Evolutionary conservation across 192 early-diverging fungal genomes (phyloP), one percentile per base, ranked within the genome.

Genomic region (Gaertneriomyces sp.): DNA sequence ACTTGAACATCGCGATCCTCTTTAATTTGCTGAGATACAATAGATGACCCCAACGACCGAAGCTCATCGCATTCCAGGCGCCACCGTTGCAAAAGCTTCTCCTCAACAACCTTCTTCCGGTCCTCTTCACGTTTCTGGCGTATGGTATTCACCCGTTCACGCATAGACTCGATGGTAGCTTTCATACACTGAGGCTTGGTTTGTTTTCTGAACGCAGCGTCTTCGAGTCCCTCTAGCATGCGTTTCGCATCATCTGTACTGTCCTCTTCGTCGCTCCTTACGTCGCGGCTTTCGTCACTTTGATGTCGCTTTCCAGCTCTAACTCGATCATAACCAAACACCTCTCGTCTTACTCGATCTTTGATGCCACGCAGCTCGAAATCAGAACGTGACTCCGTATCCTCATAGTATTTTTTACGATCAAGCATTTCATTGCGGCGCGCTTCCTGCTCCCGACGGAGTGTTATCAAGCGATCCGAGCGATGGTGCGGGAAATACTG

Each of bases 11-110:
- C 79, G 0, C 81, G 66, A 9, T 55, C 77, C 41, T 55, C 51
- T 6, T 76, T 62, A 1, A 84, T 77, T 38, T 74, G 52, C 39
- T 71, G 67, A 45, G 62, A 63, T 14, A 81, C 60, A 25, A 74
- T 61, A 50, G 76, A 68, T 17, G 66, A 71, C 58, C 81, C 81
- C n/a, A 79, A 63, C 10, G 63, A 41, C 11, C 79, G 68, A 12
- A 84, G 66, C 63, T 84, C 81, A 57, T 80, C 77, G 60, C 79
- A 77, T 52, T 81, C 76, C 46, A 45, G 80, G 79, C 81, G 72
- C 76, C 76, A 84, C 45, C 71, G 58, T 53, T 79, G 73, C 58
- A 71, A 53, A 0, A 81, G 58, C 64, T 84, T 81, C 40, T 81
- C 74, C 17, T 81, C 75, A 1, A 79, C 79, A 8, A 84, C 58